Base-by-base conservation (phyloP, 805 yeast genomes). In the Hanseniaspora lindneri region DNA sequence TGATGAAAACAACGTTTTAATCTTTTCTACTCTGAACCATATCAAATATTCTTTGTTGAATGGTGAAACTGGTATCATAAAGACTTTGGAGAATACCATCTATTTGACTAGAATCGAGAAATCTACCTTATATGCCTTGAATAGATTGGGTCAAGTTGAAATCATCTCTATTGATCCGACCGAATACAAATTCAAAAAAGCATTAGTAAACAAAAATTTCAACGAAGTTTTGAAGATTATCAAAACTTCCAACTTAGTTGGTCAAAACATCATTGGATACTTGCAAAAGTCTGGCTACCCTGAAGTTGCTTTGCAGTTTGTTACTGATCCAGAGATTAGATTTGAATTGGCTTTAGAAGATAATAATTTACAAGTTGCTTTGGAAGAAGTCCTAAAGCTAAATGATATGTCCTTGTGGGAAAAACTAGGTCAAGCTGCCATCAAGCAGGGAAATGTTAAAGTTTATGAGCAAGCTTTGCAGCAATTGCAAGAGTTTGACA, bases 301-400 rank as follows among this genome's bases (percentile, higher is more conserved):
- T 24, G 99, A 92, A 66, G 80, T 92, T 64, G 98, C 99, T 2
- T 73, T 92, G 53, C 96, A 89, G 65, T 94, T 92, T 61, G 98
- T 92, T 47, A 83, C 87, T 66, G 98, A 92, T 63, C 82, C 97
- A 5, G 95, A 88, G 64, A 85, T 96, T 36, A 77, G 95, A 65
- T 89, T 92, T 59, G 98, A 92, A 58, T 73, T 92, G 57, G 96
- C 98, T 21, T 72, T 92, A 53, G 96, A 92, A 68, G 84, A 95
- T 61, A 89, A 95, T 56, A 84, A 89, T 63, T 72, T 92, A 55
- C 74, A 72, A 13, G 83, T 83, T 54, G 99, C 97, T n/a, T 69
- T 83, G 41, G 80, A 73, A 49, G 95, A 89, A 70, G 97, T 97
- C 39, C 76, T 77, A 57, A 75, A 76, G 54, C 72, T 92, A 58